Conservation (phyloP, 2,329 filamentous ascomycete species). For the Rachicladosporium sp. region DNA sequence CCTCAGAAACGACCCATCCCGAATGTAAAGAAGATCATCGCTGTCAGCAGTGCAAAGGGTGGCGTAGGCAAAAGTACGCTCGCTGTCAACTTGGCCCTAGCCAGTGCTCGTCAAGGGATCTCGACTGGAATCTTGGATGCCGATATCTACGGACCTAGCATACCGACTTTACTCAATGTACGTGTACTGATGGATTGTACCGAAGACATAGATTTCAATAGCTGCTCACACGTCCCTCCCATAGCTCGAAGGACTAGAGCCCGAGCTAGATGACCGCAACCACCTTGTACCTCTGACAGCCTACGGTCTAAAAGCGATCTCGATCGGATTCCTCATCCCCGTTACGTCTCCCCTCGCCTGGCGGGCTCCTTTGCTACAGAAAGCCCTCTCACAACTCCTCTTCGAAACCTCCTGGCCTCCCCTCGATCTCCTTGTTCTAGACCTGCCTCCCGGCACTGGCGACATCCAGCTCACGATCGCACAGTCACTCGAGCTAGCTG, state of each 20-base stretch:
- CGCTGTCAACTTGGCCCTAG: slow-evolving; percentile 80
- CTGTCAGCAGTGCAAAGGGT: slow-evolving; percentile 93
- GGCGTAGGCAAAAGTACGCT: slow-evolving; percentile 97
- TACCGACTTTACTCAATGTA: slow-evolving; percentile 79
- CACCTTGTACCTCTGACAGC: slow-evolving; percentile 79
- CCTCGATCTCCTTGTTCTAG: slow-evolving; percentile 77
- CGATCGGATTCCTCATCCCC: slow-evolving; percentile 85
- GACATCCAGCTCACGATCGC: slow-evolving; percentile 96
- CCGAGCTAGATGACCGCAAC: slow-evolving; percentile 39
- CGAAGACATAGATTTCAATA: no score
- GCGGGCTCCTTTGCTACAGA: slow-evolving; percentile 96
- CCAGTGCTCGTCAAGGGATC: slow-evolving; percentile 71
- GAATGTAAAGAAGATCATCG: slow-evolving; percentile 81
- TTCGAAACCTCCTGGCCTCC: slow-evolving; percentile 92
- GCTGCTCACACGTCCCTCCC: not conserved
- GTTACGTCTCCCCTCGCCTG: slow-evolving; percentile 78
- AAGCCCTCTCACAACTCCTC: slow-evolving; percentile 86
- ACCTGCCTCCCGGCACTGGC: slow-evolving; percentile 86
- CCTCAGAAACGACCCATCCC: slow-evolving; percentile 70
- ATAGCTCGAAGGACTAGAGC: slow-evolving; percentile 22
- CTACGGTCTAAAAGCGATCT: slow-evolving; percentile 96
- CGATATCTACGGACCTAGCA: slow-evolving; percentile 91
- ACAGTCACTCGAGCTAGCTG: slow-evolving; percentile 83
- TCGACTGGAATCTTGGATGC: slow-evolving; percentile 83
- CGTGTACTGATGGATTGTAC: no score